A percentile compares a stretch with the other conserved stretches of the same genome.
Conservation (phyloP, 2,329 filamentous ascomycete species). For the Fusarium illudens region DNA sequence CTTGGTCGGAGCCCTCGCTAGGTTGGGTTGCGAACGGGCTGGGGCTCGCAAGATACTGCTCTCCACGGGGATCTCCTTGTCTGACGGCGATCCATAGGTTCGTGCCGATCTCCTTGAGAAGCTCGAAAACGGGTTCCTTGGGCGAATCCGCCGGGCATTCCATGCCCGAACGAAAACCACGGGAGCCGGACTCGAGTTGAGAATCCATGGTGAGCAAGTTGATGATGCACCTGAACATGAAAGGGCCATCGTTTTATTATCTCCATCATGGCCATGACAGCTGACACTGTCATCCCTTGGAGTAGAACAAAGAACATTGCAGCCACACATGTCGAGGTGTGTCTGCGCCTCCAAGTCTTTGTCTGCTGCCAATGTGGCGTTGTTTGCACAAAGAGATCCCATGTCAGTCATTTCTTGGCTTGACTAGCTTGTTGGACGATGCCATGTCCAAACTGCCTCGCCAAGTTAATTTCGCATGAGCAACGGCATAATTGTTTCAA, state of each 20-base stretch:
- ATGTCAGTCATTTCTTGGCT: not conserved
- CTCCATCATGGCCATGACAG: not conserved
- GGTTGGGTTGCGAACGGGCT: constrained; percentile 18
- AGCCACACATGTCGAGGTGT: constrained; percentile 5
- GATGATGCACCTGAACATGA: not conserved
- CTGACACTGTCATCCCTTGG: not conserved
- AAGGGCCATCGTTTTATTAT: not conserved
- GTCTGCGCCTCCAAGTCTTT: constrained; percentile 23
- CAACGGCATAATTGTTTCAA: constrained; percentile 21
- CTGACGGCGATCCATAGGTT: constrained; percentile 46
- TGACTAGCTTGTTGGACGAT: not conserved
- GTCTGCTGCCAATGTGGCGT: constrained; percentile 4
- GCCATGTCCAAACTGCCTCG: not conserved
- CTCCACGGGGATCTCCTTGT: constrained; percentile 41
- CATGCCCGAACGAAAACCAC: not conserved
- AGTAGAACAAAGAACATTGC: constrained; percentile 34
- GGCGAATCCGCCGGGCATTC: not conserved
- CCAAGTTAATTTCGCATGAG: not conserved
- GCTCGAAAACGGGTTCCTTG: constrained; percentile 37
- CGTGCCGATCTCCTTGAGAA: constrained; percentile 43
- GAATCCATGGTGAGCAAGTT: constrained; percentile 11
- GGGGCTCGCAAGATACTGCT: constrained; percentile 46
- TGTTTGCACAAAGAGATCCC: constrained; percentile 20
- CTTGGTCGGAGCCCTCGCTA: constrained; percentile 7
- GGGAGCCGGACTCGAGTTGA: not conserved